Evolutionary conservation across 1,139 yeast genomes (phyloP).

Genomic region (Blastobotrys proliferans): DNA sequence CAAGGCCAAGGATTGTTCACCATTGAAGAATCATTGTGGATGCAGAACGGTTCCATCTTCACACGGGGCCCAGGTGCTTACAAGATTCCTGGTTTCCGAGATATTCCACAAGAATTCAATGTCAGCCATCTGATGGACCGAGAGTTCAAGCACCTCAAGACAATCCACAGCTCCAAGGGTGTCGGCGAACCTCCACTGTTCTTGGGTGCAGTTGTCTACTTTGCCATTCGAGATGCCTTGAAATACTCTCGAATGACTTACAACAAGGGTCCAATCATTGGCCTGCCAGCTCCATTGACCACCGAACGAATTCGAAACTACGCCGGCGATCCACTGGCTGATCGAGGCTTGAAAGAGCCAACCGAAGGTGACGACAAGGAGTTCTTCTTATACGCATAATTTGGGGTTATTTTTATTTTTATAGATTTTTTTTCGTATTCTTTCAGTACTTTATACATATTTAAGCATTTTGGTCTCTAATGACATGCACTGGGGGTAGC

Average conservation of each 20-base stretch:
- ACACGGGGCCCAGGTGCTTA: constrained; percentile 48
- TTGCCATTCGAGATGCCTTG: constrained; percentile 44
- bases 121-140: constrained; percentile 40
- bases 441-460: not conserved
- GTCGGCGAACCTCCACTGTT: constrained; percentile 48
- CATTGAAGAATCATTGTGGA: constrained; percentile 45
- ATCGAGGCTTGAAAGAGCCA: constrained; percentile 33
- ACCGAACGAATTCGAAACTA: constrained; percentile 41
- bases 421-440: not conserved
- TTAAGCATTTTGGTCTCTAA: not conserved
- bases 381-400: constrained; percentile 37
- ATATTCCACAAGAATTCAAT: constrained; percentile 42
- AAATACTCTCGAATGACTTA: constrained; percentile 37
- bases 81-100: constrained; percentile 46
- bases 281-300: constrained; percentile 38
- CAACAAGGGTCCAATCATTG: constrained; percentile 21
- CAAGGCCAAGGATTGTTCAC: constrained; percentile 48
- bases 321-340: constrained; percentile 37
- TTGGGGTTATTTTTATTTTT: not conserved
- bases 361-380: constrained; percentile 33
- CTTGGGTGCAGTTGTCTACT: constrained; percentile 39
- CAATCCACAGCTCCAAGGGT: constrained; percentile 43
- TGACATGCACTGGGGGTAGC: not conserved
- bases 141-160: constrained; percentile 41
- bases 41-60: constrained; percentile 39